A percentile compares a stretch with the other conserved stretches of the same genome.
Conservation (phyloP, 2,329 filamentous ascomycete species). For the Phoma sp. region DNA sequence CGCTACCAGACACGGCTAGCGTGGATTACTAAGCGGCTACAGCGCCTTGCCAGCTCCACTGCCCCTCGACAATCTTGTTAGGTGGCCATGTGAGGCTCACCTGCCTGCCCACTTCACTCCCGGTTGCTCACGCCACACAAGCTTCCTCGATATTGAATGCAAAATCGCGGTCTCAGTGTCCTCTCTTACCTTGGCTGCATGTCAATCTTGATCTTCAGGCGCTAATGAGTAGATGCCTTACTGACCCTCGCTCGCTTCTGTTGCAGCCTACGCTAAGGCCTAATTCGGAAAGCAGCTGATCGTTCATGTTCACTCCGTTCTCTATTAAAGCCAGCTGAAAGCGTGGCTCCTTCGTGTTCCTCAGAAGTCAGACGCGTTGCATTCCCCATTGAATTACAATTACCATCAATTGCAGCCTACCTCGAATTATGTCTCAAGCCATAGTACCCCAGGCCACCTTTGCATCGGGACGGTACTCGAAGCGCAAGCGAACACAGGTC, state of each 20-base stretch:
- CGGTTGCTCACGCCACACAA: too few species aligned
- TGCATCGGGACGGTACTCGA: conserved; percentile 36
- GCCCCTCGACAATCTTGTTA: too few species aligned
- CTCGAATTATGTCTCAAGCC: conserved; percentile 24
- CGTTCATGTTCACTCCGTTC: conserved; percentile 8
- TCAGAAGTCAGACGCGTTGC: conserved; percentile 15
- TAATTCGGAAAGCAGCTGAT: conserved; percentile 23
- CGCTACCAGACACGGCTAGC: conserved; percentile 25
- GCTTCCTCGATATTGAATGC: too few species aligned
- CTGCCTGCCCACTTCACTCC: too few species aligned
- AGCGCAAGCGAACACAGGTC: conserved; percentile 43
- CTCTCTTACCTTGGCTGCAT: neutral
- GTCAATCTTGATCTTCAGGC: conserved; percentile 1
- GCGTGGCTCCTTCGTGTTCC: conserved; percentile 36
- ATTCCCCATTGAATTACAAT: neutral
- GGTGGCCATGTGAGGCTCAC: too few species aligned
- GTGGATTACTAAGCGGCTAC: conserved; percentile 22
- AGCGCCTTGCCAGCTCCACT: neutral
- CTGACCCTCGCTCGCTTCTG: conserved; percentile 27
- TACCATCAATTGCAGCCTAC: neutral
- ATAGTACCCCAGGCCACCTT: conserved; percentile 16
- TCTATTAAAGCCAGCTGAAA: conserved; percentile 30
- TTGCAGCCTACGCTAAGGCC: conserved; percentile 43
- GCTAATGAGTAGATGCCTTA: conserved; percentile 38
- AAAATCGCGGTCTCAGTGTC: too few species aligned